These are phyloP conservation scores for Macrocybe sp. DNA, from an alignment of 1,284 basidiomycete genomes.

Conservation along the genomic window DNA sequence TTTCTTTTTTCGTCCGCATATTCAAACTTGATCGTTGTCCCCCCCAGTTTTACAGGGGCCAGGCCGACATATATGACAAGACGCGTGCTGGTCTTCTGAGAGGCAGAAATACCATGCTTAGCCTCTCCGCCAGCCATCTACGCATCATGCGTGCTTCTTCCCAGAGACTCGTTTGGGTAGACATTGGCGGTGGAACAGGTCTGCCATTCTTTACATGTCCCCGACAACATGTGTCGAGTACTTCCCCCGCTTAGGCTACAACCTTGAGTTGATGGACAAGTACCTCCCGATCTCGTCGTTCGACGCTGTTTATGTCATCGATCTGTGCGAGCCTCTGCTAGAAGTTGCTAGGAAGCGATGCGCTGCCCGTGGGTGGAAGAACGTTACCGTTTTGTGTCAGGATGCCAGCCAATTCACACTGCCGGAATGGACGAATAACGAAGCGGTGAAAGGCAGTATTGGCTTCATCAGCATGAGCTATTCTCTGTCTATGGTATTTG, in stretches of 20 bases:
- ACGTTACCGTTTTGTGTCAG: conserved; percentile 72
- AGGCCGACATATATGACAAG: conserved; percentile 68
- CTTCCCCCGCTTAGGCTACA: conserved; percentile 46
- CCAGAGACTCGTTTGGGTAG: conserved; percentile 70
- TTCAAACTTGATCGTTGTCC: too few species aligned
- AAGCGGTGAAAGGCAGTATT: conserved; percentile 50
- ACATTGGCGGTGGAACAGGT: conserved; percentile 81
- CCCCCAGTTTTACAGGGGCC: conserved; percentile 57
- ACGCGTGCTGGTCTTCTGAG: conserved; percentile 58
- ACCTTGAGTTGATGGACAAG: conserved; percentile 80
- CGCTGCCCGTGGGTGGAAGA: conserved; percentile 65
- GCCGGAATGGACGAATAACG: conserved; percentile 52
- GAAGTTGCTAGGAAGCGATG: conserved; percentile 71
- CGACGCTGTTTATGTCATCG: conserved; percentile 72
- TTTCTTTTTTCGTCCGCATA: conserved; percentile 8
- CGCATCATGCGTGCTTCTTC: conserved; percentile 38
- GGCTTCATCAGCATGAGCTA: conserved; percentile 68
- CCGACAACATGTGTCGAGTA: neutral
- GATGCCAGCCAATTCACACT: conserved; percentile 71
- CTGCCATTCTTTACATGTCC: conserved; percentile 4
- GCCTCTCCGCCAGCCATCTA: conserved; percentile 66
- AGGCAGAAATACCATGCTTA: conserved; percentile 69
- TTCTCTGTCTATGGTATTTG: conserved; percentile 64
- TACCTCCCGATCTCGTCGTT: conserved; percentile 62
- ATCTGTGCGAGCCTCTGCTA: conserved; percentile 73